Evolutionary conservation across 768 basidiomycete genomes (phyloP).

Genomic region (button mushroom (Agaricus bisporus)): DNA sequence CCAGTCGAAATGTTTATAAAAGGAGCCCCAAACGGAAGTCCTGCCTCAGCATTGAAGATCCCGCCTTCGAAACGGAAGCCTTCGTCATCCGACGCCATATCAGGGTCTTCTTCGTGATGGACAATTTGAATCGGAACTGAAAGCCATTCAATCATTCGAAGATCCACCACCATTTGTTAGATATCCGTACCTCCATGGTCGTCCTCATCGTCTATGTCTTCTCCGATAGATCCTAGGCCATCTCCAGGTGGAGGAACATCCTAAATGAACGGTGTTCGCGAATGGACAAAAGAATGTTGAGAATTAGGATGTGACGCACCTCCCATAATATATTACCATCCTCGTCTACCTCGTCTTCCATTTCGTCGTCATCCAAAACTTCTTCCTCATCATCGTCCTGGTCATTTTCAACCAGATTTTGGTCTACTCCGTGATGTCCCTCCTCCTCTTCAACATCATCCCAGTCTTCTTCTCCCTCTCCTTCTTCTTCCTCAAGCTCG

Average conservation of each 20-base stretch:
- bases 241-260: constrained; percentile 47
- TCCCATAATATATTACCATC: constrained; percentile 28
- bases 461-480: constrained; percentile 44
- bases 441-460: constrained; percentile 56
- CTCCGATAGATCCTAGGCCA: constrained; percentile 37
- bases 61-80: constrained; percentile 43
- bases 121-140: constrained; percentile 48
- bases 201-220: constrained; percentile 56
- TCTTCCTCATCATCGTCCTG: constrained; percentile 46
- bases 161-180: constrained; percentile 1
- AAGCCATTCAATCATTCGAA: neutral
- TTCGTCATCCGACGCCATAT: constrained; percentile 60
- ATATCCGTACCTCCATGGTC: constrained; percentile 44
- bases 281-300: neutral
- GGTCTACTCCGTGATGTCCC: constrained; percentile 69
- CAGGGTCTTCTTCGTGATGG: constrained; percentile 58
- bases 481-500: constrained; percentile 38
- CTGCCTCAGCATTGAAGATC: constrained; percentile 35
- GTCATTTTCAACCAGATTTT: constrained; percentile 49
- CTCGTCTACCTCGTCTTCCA: constrained; percentile 33
- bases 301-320: constrained; percentile 15
- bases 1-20: constrained; percentile 39
- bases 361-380: constrained; percentile 44
- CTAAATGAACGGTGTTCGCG: constrained; percentile 20
- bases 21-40: constrained; percentile 50